Evolutionary conservation across 331 rosid species (phyloP), one percentile per base, ranked within the genome.

Genomic region (Malus hybrid): DNA sequence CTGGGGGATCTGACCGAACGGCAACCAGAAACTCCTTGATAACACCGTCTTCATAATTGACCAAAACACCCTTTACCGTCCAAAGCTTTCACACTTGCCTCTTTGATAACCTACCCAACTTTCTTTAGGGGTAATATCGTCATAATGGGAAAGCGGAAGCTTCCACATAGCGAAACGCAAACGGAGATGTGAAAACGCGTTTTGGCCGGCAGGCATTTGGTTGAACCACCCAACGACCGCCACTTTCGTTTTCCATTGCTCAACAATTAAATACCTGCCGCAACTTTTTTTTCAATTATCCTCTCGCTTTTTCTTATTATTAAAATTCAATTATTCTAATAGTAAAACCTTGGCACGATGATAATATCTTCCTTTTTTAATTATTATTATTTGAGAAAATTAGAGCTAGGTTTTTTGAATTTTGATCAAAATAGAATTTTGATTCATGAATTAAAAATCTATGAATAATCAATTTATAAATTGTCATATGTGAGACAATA

Each of bases 201-300:
- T 84, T 91, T 84, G 91, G 97, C 88, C 85, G 92, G 91, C 94
- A 73, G 75, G 85, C 84, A 86, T 86, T 89, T 89, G 88, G 98
- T 93, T 89, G 97, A 93, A 89, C 96, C 77, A 91, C 93, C 97
- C 84, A 89, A 90, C 97, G 88, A 91, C 97, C 77, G 85, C 96
- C 90, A 71, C 93, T 74, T 71, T 62, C 70, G 73, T 79, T 82
- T 13, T 50, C 0, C 6, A 16, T 50, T 83, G 76, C 84, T 79
- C 75, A 74, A 75, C 87, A 44, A 44, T 44, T 3, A 44, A 44
- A 44, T 44, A 44, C 14, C 15, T 44, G 14, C 50, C 50, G 50
- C 50, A 44, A 44, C 70, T 76, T 71, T 52, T 13, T 16, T 15
- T 52, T 52, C 57, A 14, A 52, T 52, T 52, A 52, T 13, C 1